These are phyloP conservation scores for Trichophyton benhamiae DNA, from an alignment of 2,329 filamentous ascomycete species.

Conservation along the genomic window DNA sequence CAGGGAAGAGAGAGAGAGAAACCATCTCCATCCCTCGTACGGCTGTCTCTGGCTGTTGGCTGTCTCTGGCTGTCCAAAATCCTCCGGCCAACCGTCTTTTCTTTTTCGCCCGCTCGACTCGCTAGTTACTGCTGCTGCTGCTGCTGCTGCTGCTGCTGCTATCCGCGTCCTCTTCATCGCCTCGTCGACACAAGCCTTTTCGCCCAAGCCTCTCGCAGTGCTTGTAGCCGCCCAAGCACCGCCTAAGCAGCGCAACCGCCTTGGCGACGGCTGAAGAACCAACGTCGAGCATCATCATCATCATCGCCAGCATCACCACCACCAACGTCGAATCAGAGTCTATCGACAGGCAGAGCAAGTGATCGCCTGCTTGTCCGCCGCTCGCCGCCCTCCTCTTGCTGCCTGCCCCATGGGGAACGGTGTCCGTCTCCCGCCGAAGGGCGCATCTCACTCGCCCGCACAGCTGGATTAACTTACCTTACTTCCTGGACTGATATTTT, in stretches of 20 bases:
- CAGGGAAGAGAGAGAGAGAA: not conserved
- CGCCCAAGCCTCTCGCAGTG: not conserved
- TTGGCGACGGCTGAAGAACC: not conserved
- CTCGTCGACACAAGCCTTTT: conserved; percentile 2
- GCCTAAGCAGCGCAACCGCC: not conserved
- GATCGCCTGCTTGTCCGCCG: not conserved
- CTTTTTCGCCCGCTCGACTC: no score
- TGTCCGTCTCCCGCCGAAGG: not conserved
- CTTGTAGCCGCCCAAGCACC: not conserved
- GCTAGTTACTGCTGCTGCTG: no score
- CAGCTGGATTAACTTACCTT: not conserved
- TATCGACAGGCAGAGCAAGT: not conserved
- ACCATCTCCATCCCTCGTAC: not conserved
- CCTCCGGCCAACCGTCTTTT: no score
- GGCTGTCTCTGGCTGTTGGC: no score
- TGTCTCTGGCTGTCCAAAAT: no score
- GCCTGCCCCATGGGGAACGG: conserved; percentile 4
- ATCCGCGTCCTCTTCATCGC: not conserved
- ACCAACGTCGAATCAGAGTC: no score
- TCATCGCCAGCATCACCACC: no score
- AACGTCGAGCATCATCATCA: no score
- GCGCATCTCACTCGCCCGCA: not conserved
- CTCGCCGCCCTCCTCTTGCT: not conserved
- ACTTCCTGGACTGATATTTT: no score
- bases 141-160: not conserved